These are phyloP conservation scores for Kazachstania africana DNA, from an alignment of 805 yeast species.

Conservation along the genomic window DNA sequence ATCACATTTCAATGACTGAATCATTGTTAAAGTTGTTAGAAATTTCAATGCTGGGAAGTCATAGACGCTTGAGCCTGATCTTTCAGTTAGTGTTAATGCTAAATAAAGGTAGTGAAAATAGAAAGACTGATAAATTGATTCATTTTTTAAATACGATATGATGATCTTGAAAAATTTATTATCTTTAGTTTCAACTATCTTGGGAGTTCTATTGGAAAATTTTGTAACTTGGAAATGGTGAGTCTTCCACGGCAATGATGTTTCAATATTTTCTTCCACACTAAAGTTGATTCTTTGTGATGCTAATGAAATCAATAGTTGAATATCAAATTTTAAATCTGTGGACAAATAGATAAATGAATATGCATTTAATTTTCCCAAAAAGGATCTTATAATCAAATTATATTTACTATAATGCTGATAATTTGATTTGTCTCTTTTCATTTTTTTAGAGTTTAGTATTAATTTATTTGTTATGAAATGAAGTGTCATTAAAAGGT, in stretches of 20 bases:
- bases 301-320: slow-evolving; percentile 8
- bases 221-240: slow-evolving; percentile 3
- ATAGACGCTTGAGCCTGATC: too few species aligned
- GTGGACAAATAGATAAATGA: slow-evolving; percentile 22
- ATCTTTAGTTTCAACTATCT: slow-evolving; percentile 9
- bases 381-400: slow-evolving; percentile 16
- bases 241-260: slow-evolving; percentile 18
- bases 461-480: slow-evolving; percentile 18
- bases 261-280: slow-evolving; percentile 1
- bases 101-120: slow-evolving; percentile 27
- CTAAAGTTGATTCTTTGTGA: slow-evolving; percentile 6
- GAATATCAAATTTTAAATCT: slow-evolving; percentile 17
- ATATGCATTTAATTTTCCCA: slow-evolving; percentile 24
- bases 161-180: slow-evolving; percentile 17
- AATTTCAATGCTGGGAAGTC: too few species aligned
- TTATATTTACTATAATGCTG: slow-evolving; percentile 10
- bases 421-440: not conserved
- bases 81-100: too few species aligned
- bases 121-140: slow-evolving; percentile 18
- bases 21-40: too few species aligned
- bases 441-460: slow-evolving; percentile 12
- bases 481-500: slow-evolving; percentile 18
- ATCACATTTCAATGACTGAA: too few species aligned
- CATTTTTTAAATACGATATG: slow-evolving; percentile 22
- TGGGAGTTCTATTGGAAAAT: not conserved